Evolutionary conservation across 202 grass and related monocot genomes (phyloP), one percentile per base, ranked within the genome.

Genomic region (Eragrostis tef): DNA sequence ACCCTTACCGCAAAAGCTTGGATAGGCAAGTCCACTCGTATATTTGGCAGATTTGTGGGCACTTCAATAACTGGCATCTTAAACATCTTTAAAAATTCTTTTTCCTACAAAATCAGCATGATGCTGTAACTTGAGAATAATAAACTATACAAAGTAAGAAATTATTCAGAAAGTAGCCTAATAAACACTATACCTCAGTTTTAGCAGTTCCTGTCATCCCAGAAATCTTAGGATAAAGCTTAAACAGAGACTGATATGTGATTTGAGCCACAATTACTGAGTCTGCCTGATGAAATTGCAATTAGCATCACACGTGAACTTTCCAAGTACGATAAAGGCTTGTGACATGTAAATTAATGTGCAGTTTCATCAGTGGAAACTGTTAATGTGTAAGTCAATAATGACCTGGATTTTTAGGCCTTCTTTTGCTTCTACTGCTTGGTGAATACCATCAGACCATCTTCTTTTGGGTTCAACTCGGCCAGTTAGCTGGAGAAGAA

Each of bases 391-490:
- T 15, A 75, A 69, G 69, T 71, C 43, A 70, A 86, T 46, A 79
- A 52, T 57, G 71, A 93, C 95, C 92, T 93, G 90, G 11, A 98
- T 94, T 91, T 89, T 87, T 60, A 98, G 82, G 73, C 87, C 92
- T 86, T 98, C 95, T 91, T 98, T 98, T 73, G 95, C 95, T 94
- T 98, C 95, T 71, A 98, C 92, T 67, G 95, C 92, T 94, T 98
- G 95, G 79, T 98, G 95, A 83, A 98, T 98, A 77, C 95, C 95
- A 76, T 98, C 92, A 87, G 95, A 94, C 95, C 95, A 98, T 87
- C 95, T 91, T 84, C 95, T 91, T 93, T 93, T 93, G 12, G 89
- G 86, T 90, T 98, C 92, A 11, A 98, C 90, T 81, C 95, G 86
- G 19, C 95, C 95, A 63, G 92, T 98, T 79, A 98, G 82, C 95